Percentiles rank a stretch among this genome's conserved stretches.
Evolutionary conservation across 2,329 filamentous ascomycete species (phyloP).

Genomic region (Pseudogymnoascus sp.): DNA sequence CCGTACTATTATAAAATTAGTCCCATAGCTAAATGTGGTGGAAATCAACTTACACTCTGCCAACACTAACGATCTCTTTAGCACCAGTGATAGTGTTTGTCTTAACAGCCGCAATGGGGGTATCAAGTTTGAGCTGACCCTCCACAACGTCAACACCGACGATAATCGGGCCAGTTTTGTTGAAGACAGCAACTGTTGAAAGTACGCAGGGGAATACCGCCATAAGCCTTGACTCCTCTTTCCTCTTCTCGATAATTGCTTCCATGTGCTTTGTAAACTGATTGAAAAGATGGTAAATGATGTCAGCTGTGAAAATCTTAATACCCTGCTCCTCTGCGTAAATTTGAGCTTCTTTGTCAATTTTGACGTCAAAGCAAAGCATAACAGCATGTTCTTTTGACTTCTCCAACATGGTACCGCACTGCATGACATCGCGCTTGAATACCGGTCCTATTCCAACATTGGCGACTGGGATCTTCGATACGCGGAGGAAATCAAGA

Average conservation of each 20-base stretch:
- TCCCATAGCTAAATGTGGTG: conserved; percentile 3
- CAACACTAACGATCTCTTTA: conserved; percentile 78
- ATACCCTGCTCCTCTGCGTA: conserved; percentile 92
- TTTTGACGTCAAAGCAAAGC: conserved; percentile 99
- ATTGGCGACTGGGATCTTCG: conserved; percentile 95
- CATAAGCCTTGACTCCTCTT: conserved; percentile 90
- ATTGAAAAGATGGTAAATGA: conserved; percentile 98
- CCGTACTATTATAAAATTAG: conserved; percentile 52
- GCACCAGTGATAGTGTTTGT: conserved; percentile 67
- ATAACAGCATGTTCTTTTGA: conserved; percentile 93
- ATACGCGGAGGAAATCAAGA: conserved; percentile 89
- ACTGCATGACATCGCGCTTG: conserved; percentile 95
- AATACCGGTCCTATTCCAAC: conserved; percentile 96
- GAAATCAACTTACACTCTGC: conserved; percentile 56
- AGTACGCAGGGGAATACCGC: conserved; percentile 97
- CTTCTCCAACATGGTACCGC: conserved; percentile 95
- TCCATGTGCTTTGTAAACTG: conserved; percentile 94
- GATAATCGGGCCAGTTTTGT: conserved; percentile 94
- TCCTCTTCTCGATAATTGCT: conserved; percentile 77
- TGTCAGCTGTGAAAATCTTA: conserved; percentile 97
- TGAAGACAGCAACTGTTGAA: conserved; percentile 85
- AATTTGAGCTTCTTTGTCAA: conserved; percentile 87
- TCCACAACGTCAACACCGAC: conserved; percentile 94
- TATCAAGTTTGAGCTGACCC: conserved; percentile 76
- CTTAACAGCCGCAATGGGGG: conserved; percentile 82